Conservation (phyloP, 495 filamentous ascomycete species). For the Aspergillus cristatus region DNA sequence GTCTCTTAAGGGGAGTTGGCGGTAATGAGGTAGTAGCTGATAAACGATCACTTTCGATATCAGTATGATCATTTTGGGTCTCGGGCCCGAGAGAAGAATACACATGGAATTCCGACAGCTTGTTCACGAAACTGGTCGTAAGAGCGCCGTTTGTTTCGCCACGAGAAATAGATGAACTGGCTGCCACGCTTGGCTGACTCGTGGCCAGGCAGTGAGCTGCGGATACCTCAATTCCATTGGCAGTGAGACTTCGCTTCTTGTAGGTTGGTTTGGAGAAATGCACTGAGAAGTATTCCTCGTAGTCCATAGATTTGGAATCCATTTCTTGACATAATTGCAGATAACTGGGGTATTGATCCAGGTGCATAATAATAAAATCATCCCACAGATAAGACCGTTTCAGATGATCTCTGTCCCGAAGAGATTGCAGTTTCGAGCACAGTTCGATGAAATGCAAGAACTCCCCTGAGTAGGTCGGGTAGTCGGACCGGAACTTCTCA, state of each 20-base stretch:
- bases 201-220: conserved; percentile 16
- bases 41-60: conserved; percentile 5
- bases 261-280: conserved; percentile 18
- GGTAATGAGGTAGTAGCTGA: conserved; percentile 9
- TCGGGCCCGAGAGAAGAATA: conserved; percentile 16
- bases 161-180: not conserved
- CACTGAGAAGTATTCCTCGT: conserved; percentile 26
- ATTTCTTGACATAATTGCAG: conserved; percentile 13
- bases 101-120: conserved; percentile 20
- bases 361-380: conserved; percentile 52
- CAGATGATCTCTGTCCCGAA: conserved; percentile 31
- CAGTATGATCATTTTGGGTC: conserved; percentile 3
- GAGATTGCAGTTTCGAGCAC: conserved; percentile 43
- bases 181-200: not conserved
- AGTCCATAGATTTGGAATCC: conserved; percentile 13
- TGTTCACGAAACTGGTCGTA: conserved; percentile 20
- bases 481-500: conserved; percentile 44
- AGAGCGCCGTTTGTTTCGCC: conserved; percentile 13
- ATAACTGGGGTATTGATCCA: conserved; percentile 29
- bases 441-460: conserved; percentile 44
- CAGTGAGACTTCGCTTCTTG: conserved; percentile 30
- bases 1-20: not conserved
- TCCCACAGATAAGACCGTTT: conserved; percentile 51
- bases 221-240: conserved; percentile 16
- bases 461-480: conserved; percentile 47